A percentile compares a stretch with the other conserved stretches of the same genome.
Conservation (phyloP, 2,329 filamentous ascomycete species). For the Zasmidium citrigriseum region DNA sequence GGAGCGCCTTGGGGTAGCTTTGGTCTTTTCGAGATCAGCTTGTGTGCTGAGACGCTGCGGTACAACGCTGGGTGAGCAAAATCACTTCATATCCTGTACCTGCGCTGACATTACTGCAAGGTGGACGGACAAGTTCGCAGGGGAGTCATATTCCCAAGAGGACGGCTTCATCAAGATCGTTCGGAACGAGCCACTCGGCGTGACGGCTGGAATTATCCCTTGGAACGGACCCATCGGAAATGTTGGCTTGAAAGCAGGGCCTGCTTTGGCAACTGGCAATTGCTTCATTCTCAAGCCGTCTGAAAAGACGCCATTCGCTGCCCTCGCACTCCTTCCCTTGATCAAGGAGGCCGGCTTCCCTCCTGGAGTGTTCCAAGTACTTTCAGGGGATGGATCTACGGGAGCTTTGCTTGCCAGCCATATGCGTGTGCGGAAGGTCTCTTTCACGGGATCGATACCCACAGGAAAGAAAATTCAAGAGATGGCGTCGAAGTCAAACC, state of each 20-base stretch:
- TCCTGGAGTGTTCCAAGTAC: constrained; percentile 56
- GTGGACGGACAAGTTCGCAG: constrained; percentile 24
- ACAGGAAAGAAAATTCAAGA: constrained; percentile 59
- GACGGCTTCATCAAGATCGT: constrained; percentile 43
- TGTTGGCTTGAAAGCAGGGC: constrained; percentile 76
- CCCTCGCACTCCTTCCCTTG: constrained; percentile 61
- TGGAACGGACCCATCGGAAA: constrained; percentile 70
- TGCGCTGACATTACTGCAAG: background rate
- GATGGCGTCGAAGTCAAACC: constrained; percentile 55
- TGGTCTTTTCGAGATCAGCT: constrained; percentile 46
- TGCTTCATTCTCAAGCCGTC: constrained; percentile 53
- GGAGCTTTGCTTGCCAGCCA: constrained; percentile 60
- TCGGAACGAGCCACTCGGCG: constrained; percentile 37
- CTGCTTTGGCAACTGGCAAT: constrained; percentile 58
- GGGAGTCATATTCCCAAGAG: constrained; percentile 24
- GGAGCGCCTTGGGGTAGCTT: constrained; percentile 49
- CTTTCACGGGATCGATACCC: constrained; percentile 62
- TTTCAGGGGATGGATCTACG: constrained; percentile 61
- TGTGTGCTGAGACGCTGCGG: constrained; percentile 43
- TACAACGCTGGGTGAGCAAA: constrained; percentile 35
- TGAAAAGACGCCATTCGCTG: constrained; percentile 57
- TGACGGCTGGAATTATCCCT: constrained; percentile 60
- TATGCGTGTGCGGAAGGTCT: constrained; percentile 61
- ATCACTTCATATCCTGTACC: background rate
- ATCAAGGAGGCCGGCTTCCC: constrained; percentile 62